A percentile compares a stretch with the other conserved stretches of the same genome.
Evolutionary conservation across 441 rosid species (phyloP).

Genomic region (Arabidopsis lyrata): DNA sequence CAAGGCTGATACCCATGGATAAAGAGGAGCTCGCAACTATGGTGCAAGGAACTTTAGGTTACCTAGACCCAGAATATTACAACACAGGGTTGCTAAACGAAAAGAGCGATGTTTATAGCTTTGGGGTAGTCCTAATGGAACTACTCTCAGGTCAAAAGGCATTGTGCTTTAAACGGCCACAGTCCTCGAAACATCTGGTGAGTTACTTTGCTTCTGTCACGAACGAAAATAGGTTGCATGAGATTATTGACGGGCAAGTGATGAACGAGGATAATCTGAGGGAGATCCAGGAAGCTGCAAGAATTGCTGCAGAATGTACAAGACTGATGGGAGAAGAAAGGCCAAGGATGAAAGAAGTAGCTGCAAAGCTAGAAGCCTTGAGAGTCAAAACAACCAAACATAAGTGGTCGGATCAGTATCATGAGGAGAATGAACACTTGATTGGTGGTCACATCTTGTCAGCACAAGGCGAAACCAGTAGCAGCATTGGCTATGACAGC

Average conservation of each 20-base stretch:
- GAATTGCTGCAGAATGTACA: not conserved
- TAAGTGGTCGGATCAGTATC: too few relatives aligned
- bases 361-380: too few relatives aligned
- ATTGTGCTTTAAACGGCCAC: not conserved
- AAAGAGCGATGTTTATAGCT: slow-evolving; percentile 31
- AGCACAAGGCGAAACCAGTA: too few relatives aligned
- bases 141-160: slow-evolving; percentile 11
- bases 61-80: slow-evolving; percentile 33
- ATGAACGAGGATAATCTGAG: not conserved
- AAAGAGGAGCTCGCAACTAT: slow-evolving; percentile 35
- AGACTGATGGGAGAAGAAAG: too few relatives aligned
- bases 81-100: slow-evolving; percentile 22
- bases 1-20: slow-evolving; percentile 26
- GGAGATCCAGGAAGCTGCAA: not conserved
- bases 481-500: slow-evolving; percentile 8
- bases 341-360: too few relatives aligned
- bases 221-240: slow-evolving; percentile 12
- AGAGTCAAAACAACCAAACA: too few relatives aligned
- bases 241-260: not conserved
- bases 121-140: slow-evolving; percentile 26
- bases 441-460: too few relatives aligned
- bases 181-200: not conserved
- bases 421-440: too few relatives aligned
- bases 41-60: slow-evolving; percentile 34
- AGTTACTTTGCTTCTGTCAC: slow-evolving; percentile 3